Evolutionary conservation across 2,329 filamentous ascomycete genomes (phyloP).

Genomic region (Talaromyces rugulosus): DNA sequence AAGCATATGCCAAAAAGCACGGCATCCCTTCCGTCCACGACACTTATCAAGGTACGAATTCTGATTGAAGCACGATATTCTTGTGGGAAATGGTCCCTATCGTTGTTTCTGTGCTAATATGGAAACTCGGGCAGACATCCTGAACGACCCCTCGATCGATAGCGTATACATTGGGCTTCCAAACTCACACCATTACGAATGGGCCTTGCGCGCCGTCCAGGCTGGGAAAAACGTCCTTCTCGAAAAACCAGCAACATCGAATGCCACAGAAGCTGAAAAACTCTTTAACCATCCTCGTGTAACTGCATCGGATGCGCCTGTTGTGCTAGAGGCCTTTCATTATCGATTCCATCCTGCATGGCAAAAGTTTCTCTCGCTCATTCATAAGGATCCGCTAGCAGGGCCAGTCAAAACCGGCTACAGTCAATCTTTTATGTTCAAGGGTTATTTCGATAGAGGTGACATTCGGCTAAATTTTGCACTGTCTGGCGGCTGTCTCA

Average conservation of each 20-base stretch:
- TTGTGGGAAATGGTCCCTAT: not conserved
- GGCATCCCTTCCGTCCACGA: slow-evolving; percentile 46
- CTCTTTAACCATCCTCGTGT: slow-evolving; percentile 40
- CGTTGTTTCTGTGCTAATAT: not conserved
- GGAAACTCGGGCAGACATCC: not conserved
- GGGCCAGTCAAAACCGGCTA: slow-evolving; percentile 35
- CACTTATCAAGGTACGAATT: slow-evolving; percentile 45
- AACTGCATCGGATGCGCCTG: slow-evolving; percentile 31
- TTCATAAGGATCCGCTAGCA: slow-evolving; percentile 8
- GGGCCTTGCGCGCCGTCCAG: slow-evolving; percentile 45
- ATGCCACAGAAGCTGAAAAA: slow-evolving; percentile 40
- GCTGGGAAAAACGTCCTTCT: slow-evolving; percentile 54
- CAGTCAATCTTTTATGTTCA: slow-evolving; percentile 35
- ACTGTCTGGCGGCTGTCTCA: slow-evolving; percentile 39
- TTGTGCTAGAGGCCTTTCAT: slow-evolving; percentile 54
- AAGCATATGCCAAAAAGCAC: slow-evolving; percentile 47
- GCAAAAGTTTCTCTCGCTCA: slow-evolving; percentile 30
- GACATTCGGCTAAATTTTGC: slow-evolving; percentile 45
- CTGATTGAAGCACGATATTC: not conserved
- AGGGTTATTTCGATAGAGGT: slow-evolving; percentile 27
- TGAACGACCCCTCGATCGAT: slow-evolving; percentile 6
- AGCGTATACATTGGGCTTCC: slow-evolving; percentile 48
- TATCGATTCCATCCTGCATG: slow-evolving; percentile 49
- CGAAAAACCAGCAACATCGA: slow-evolving; percentile 52
- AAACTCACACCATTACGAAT: slow-evolving; percentile 40